Percentiles rank a stretch among this genome's conserved stretches.
phyloP scores from a whole-genome alignment of 164 flowering plant species.

The Kingdonia uniflora region DNA sequence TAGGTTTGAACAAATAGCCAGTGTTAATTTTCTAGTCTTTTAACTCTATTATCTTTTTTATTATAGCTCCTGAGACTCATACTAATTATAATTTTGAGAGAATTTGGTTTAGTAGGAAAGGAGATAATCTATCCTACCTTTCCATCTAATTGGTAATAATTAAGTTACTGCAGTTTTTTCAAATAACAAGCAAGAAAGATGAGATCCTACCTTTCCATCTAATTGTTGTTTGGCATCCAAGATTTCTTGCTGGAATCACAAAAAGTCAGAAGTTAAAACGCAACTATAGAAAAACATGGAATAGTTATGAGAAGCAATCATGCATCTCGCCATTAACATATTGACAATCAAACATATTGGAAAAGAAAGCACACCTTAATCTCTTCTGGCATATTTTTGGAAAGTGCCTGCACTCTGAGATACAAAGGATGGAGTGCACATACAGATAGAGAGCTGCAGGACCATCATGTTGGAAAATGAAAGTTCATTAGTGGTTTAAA shows the following conservation, averaged over 20 bases:
- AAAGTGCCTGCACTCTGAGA: slow-evolving; percentile 78
- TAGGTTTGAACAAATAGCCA: too few relatives aligned
- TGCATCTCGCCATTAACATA: not conserved
- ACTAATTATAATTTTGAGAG: too few relatives aligned
- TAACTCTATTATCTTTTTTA: too few relatives aligned
- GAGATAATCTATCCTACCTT: slow-evolving; percentile 36
- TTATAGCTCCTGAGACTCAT: too few relatives aligned
- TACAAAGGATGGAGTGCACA: slow-evolving; percentile 94
- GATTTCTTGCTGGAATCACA: slow-evolving; percentile 66
- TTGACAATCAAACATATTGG: not conserved
- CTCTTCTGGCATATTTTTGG: slow-evolving; percentile 56
- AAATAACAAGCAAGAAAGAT: not conserved
- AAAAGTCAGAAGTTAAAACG: slow-evolving; percentile 2
- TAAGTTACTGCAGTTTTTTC: not conserved
- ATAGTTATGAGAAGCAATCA: not conserved
- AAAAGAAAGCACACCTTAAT: slow-evolving; percentile 51
- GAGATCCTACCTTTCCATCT: slow-evolving; percentile 48
- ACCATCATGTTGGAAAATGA: slow-evolving; percentile 3
- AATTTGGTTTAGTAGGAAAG: too few relatives aligned
- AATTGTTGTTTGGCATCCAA: slow-evolving; percentile 41
- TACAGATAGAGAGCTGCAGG: slow-evolving; percentile 88
- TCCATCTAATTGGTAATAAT: slow-evolving; percentile 16
- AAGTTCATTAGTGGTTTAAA: not conserved
- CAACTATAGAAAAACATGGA: slow-evolving; percentile 2
- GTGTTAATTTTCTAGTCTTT: too few relatives aligned